These are phyloP conservation scores for Aspergillus sp. DNA, from an alignment of 2,329 filamentous ascomycete species.

Conservation along the genomic window DNA sequence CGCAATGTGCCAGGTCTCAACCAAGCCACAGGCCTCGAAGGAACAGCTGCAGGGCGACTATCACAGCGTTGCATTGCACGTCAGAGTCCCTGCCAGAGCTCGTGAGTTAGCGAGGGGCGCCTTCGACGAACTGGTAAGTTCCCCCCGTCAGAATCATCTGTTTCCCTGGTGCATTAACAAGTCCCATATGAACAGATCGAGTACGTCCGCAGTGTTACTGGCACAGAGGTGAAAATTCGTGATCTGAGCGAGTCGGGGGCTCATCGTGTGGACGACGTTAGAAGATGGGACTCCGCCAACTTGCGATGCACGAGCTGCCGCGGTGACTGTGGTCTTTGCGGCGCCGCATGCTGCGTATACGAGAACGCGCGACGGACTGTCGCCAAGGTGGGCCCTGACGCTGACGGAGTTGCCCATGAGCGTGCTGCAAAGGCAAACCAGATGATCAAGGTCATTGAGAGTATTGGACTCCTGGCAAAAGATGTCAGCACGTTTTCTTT, in stretches of 20 bases:
- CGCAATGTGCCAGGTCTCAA: neutral
- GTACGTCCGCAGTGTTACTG: constrained; percentile 17
- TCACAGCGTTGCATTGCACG: neutral
- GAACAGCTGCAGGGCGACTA: neutral
- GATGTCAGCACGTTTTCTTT: constrained; percentile 32
- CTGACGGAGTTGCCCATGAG: constrained; percentile 9
- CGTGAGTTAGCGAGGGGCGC: neutral
- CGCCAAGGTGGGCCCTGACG: constrained; percentile 12
- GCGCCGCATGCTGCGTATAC: constrained; percentile 32
- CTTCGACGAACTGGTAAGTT: constrained; percentile 12
- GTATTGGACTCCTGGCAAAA: constrained; percentile 21
- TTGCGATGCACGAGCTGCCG: constrained; percentile 31
- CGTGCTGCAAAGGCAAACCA: constrained; percentile 10
- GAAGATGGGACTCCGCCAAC: constrained; percentile 31
- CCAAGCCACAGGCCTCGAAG: neutral
- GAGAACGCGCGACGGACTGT: constrained; percentile 12
- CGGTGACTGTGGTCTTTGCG: constrained; percentile 28
- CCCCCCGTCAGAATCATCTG: neutral
- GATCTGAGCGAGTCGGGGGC: neutral
- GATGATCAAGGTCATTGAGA: constrained; percentile 22
- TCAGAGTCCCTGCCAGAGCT: neutral
- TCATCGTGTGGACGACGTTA: constrained; percentile 13
- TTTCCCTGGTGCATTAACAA: neutral
- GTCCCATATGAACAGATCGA: constrained; percentile 3
- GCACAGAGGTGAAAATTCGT: constrained; percentile 8